These are phyloP conservation scores for Chlamydomonas asymmetrica DNA, from an alignment of 139 green algal species.

Conservation along the genomic window DNA sequence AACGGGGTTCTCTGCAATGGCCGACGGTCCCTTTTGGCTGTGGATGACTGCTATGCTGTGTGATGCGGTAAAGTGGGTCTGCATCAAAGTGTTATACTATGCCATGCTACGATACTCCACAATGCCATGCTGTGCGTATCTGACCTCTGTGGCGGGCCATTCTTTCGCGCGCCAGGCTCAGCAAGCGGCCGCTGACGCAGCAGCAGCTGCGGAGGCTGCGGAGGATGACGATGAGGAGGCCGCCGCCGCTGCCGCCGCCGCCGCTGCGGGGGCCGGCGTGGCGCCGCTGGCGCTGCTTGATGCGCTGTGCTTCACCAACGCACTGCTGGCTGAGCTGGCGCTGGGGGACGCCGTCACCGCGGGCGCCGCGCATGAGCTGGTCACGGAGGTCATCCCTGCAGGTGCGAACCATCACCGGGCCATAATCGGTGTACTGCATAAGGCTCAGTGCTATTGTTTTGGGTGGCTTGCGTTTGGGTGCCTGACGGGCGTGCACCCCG, in stretches of 20 bases:
- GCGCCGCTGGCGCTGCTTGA: slow-evolving; percentile 20
- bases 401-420: background rate
- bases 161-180: background rate
- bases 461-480: no score
- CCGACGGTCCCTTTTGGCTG: no score
- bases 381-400: slow-evolving; percentile 14
- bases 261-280: background rate
- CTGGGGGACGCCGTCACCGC: slow-evolving; percentile 23
- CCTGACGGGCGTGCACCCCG: no score
- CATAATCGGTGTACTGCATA: background rate
- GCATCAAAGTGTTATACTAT: no score
- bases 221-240: background rate
- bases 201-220: background rate
- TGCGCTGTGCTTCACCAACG: slow-evolving; percentile 16
- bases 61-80: no score
- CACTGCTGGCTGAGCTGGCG: slow-evolving; percentile 34
- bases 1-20: background rate
- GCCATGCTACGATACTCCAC: no score
- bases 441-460: no score
- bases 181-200: background rate
- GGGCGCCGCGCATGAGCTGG: slow-evolving; percentile 8
- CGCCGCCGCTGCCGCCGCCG: background rate
- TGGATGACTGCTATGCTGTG: background rate
- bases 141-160: no score
- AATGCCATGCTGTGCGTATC: no score